phyloP scores from a whole-genome alignment of 169 alveolate species.

The Blepharisma undulans region DNA sequence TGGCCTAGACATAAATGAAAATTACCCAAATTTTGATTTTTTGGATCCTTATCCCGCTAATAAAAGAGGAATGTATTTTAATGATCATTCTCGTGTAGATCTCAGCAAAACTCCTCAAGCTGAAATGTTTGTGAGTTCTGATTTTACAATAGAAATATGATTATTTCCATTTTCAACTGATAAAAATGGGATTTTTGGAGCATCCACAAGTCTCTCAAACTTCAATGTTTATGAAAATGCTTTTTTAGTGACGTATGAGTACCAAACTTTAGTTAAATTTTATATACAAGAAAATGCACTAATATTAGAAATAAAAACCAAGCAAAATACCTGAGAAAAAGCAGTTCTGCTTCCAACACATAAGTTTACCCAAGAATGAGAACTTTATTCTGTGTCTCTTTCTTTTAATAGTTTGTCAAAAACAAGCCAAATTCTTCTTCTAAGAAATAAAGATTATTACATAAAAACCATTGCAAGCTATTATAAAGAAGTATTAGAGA shows the following conservation, averaged over 20 bases:
- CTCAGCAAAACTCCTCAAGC: neutral
- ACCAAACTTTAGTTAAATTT: too few relatives aligned
- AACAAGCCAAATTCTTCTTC: neutral
- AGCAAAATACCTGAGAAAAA: too few relatives aligned
- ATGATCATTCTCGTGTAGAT: too few relatives aligned
- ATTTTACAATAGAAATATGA: neutral
- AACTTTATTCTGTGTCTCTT: neutral
- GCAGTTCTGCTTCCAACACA: neutral
- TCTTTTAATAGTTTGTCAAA: neutral
- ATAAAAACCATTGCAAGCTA: neutral
- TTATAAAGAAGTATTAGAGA: neutral
- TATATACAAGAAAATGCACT: neutral
- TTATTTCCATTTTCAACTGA: neutral
- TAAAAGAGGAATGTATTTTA: neutral
- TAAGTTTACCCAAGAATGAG: neutral
- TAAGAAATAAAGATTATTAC: neutral
- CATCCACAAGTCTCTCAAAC: neutral
- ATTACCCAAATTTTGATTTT: neutral
- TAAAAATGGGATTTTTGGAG: neutral
- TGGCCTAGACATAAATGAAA: neutral
- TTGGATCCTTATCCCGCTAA: neutral
- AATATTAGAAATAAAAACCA: neutral
- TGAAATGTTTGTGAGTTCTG: neutral
- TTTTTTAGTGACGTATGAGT: too few relatives aligned
- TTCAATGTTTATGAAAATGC: too few relatives aligned